Percentiles rank a stretch among this genome's conserved stretches.
Conservation (phyloP, 441 rosid species). For the Eruca vesicaria region DNA sequence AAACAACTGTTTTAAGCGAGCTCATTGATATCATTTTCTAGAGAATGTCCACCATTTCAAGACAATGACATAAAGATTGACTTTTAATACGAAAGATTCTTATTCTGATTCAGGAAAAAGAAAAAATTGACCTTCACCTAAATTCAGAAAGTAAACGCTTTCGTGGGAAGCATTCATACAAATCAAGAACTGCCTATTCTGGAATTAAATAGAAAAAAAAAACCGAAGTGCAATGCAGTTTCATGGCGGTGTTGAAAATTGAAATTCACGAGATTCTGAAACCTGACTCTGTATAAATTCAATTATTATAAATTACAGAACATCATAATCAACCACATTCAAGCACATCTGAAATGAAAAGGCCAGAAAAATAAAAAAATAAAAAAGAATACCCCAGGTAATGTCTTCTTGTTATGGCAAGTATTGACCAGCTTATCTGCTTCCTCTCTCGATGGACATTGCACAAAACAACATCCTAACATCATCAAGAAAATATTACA, state of each 20-base stretch:
- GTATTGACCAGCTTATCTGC: constrained; percentile 88
- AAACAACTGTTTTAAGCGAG: not conserved
- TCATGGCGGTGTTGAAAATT: not conserved
- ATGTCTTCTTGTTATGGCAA: constrained; percentile 87
- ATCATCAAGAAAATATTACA: not conserved
- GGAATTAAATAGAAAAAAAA: constrained; percentile 18
- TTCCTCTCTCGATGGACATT: constrained; percentile 88
- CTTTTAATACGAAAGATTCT: not conserved
- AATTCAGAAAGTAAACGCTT: constrained; percentile 2
- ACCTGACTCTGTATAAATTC: not conserved
- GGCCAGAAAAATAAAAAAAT: not conserved
- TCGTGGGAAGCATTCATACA: not conserved
- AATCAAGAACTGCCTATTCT: constrained; percentile 21
- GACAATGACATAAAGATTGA: constrained; percentile 4
- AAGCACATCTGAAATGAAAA: not conserved
- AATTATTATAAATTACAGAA: constrained; percentile 5
- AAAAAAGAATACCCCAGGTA: constrained; percentile 76
- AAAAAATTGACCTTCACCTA: constrained; percentile 19
- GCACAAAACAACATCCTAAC: constrained; percentile 85
- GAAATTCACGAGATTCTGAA: constrained; percentile 8
- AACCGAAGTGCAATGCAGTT: constrained; percentile 20
- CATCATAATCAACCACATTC: constrained; percentile 25
- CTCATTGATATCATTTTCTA: not conserved
- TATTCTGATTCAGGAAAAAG: constrained; percentile 1
- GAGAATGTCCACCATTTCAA: not conserved